phyloP scores from a whole-genome alignment of 805 yeast species.

The Suhomyces emberorum region DNA sequence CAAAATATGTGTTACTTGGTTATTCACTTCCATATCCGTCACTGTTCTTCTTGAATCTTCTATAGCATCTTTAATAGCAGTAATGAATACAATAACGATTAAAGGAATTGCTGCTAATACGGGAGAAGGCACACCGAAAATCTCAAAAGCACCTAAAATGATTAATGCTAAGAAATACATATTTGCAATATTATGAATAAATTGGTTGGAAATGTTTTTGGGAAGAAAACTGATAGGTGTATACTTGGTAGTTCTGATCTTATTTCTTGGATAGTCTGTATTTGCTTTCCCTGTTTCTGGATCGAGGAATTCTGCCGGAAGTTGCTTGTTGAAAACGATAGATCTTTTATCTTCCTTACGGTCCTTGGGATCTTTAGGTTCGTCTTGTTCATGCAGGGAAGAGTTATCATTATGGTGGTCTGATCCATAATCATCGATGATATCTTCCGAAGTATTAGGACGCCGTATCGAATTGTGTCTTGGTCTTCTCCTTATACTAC shows the following conservation, averaged over 20 bases:
- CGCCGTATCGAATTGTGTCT: conserved; percentile 16
- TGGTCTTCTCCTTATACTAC: conserved; percentile 4
- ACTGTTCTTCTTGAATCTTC: conserved; percentile 77
- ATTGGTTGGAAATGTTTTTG: conserved; percentile 75
- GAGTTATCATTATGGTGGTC: conserved; percentile 10
- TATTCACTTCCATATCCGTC: conserved; percentile 71
- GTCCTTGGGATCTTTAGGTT: conserved; percentile 31
- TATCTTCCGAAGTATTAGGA: conserved; percentile 22
- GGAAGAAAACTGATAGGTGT: conserved; percentile 89
- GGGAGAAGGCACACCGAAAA: conserved; percentile 81
- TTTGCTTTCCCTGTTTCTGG: conserved; percentile 57
- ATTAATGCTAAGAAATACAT: conserved; percentile 77
- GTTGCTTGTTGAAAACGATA: conserved; percentile 54
- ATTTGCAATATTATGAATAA: conserved; percentile 75
- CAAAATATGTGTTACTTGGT: conserved; percentile 66
- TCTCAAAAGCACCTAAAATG: conserved; percentile 66
- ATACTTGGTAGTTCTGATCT: conserved; percentile 92
- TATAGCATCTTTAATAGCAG: conserved; percentile 76
- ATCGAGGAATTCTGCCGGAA: conserved; percentile 58
- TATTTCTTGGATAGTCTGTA: conserved; percentile 74
- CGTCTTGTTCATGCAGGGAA: conserved; percentile 8
- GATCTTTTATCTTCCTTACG: conserved; percentile 37
- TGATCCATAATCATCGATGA: conserved; percentile 19
- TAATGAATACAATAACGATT: conserved; percentile 69
- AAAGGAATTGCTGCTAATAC: conserved; percentile 73